Evolutionary conservation across 2,329 filamentous ascomycete species (phyloP), one percentile per base, ranked within the genome.

Genomic region (Ceratocystis ficicola): DNA sequence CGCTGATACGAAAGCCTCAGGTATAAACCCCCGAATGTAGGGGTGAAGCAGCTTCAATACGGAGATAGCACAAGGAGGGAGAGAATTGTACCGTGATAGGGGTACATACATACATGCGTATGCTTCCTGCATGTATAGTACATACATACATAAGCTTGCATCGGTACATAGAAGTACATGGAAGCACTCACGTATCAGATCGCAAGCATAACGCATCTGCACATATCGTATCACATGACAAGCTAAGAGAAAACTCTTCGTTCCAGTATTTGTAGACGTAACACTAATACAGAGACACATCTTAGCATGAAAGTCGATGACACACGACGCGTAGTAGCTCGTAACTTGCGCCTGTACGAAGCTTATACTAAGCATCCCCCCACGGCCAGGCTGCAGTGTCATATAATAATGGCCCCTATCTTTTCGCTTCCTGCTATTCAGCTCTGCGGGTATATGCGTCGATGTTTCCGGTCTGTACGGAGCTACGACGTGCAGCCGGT

Each of bases 361-460:
- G 8, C n/a, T 7, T 52, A 22, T 52, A 52, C 48, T 5, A 41
- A 15, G 36, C 36, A 41, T 6, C 36, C 36, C 10, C 10, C 36
- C 36, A 41, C n/a, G 30, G 55, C 7, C 25, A n/a, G 2, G 55
- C 10, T 20, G 28, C 12, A n/a, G 7, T 52, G 48, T 10, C 6
- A 52, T 52, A 20, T 22, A 22, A 59, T 59, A 7, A n/a, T 36
- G 25, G 36, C 55, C 7, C 55, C 36, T 41, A 5, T 41, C 36
- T 41, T 20, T 36, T 59, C 55, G 55, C 55, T 32, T 59, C 12
- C 55, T 59, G 10, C 28, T 59, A n/a, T 59, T 59, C 55, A 59
- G 55, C 55, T 59, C 20, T 36, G 55, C 55, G 55, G 55, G 55
- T 59, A 36, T 59, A 59, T 59, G 55, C 55, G 36, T 36, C 12